phyloP scores from a whole-genome alignment of 106 monocot species.

The Agapanthus africanus region DNA sequence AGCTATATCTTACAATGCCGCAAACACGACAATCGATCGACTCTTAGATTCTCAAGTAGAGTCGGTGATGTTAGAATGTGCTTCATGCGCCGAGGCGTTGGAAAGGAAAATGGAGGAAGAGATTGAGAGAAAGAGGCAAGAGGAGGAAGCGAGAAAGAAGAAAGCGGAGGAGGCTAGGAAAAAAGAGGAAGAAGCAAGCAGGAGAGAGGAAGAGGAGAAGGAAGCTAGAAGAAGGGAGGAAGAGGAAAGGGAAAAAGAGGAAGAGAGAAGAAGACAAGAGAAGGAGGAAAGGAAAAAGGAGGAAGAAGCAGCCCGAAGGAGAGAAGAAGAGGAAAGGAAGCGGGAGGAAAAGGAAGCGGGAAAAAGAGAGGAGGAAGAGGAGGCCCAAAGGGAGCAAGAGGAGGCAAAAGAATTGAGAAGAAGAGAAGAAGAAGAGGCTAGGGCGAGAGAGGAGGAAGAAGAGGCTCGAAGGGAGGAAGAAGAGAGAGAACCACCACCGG shows the following conservation, averaged over 20 bases:
- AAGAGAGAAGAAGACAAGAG: not conserved
- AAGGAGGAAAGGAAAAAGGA: not conserved
- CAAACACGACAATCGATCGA: slow-evolving; percentile 24
- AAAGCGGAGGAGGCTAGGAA: slow-evolving; percentile 6
- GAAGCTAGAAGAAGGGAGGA: not conserved
- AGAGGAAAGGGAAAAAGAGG: slow-evolving; percentile 5
- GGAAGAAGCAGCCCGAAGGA: not conserved
- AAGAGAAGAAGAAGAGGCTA: not conserved
- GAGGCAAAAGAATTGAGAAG: no score
- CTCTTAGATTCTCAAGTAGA: slow-evolving; percentile 32
- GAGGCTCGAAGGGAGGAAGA: not conserved
- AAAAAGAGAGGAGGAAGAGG: not conserved
- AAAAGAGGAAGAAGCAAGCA: not conserved
- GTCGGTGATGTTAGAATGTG: slow-evolving; percentile 42
- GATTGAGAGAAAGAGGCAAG: slow-evolving; percentile 7
- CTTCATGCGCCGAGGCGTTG: slow-evolving; percentile 57
- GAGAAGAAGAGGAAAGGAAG: not conserved
- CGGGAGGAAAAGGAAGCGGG: no score
- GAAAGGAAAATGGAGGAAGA: slow-evolving; percentile 25
- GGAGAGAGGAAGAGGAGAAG: slow-evolving; percentile 13
- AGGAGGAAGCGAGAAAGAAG: slow-evolving; percentile 9
- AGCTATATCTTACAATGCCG: slow-evolving; percentile 28
- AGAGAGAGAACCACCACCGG: no score
- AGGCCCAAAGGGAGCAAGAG: no score
- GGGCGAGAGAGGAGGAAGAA: not conserved